Evolutionary conservation across 495 filamentous ascomycete species (phyloP).

Genomic region (Talaromyces borbonicus): DNA sequence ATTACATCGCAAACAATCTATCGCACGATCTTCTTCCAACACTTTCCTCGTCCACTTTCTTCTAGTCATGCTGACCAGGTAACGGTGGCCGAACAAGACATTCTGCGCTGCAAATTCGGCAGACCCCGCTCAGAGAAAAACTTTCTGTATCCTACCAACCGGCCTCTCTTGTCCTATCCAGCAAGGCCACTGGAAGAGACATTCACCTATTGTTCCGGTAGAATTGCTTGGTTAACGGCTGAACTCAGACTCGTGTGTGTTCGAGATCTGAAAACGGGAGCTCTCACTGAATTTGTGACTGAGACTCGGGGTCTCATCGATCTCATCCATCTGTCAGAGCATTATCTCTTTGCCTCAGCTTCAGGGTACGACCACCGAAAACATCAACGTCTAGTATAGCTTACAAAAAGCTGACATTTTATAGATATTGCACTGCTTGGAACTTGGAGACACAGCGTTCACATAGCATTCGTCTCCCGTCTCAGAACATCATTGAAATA

Average conservation of each 20-base stretch:
- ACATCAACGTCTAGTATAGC: neutral
- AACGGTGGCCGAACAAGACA: neutral
- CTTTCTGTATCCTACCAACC: neutral
- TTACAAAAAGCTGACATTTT: neutral
- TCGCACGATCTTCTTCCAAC: slow-evolving; percentile 8
- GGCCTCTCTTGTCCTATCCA: neutral
- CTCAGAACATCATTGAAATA: neutral
- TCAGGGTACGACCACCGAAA: slow-evolving; percentile 4
- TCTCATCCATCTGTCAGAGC: neutral
- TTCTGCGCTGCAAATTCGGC: neutral
- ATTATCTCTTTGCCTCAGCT: neutral
- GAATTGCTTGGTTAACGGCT: neutral
- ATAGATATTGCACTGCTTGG: slow-evolving; percentile 1
- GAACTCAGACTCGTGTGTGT: neutral
- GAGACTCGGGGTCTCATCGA: neutral
- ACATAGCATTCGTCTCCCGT: neutral
- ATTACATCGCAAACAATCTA: slow-evolving; percentile 18
- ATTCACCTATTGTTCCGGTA: slow-evolving; percentile 4
- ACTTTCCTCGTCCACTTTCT: slow-evolving; percentile 8
- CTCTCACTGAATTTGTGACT: neutral
- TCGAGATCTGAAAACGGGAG: neutral
- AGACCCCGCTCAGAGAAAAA: neutral
- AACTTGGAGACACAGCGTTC: neutral
- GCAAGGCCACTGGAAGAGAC: neutral
- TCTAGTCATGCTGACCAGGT: too few species aligned